Evolutionary conservation across 495 filamentous ascomycete species (phyloP).

Genomic region (Penicillium subrubescens): DNA sequence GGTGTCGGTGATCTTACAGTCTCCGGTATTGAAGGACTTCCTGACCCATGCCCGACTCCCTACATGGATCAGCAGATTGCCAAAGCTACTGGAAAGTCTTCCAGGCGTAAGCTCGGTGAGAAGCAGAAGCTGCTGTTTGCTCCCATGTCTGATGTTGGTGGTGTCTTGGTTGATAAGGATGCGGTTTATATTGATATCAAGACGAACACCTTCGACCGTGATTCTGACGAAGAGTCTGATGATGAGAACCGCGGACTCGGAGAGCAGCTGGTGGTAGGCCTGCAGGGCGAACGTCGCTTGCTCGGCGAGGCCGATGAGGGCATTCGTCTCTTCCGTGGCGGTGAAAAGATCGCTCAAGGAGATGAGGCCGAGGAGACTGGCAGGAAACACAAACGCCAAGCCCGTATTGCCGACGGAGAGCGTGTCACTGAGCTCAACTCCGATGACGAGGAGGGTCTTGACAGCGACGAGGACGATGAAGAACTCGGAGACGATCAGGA

Average conservation of each 20-base stretch:
- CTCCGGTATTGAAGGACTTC: slow-evolving; percentile 78
- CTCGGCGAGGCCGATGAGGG: slow-evolving; percentile 82
- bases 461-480: slow-evolving; percentile 37
- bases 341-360: slow-evolving; percentile 64
- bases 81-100: slow-evolving; percentile 77
- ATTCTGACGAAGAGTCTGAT: slow-evolving; percentile 52
- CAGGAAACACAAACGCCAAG: slow-evolving; percentile 68
- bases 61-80: slow-evolving; percentile 82
- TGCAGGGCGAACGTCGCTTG: slow-evolving; percentile 79
- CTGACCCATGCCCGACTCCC: slow-evolving; percentile 95
- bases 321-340: slow-evolving; percentile 79
- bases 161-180: slow-evolving; percentile 81
- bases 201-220: slow-evolving; percentile 74
- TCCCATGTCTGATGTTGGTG: slow-evolving; percentile 96
- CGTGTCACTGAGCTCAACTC: slow-evolving; percentile 40
- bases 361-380: slow-evolving; percentile 65
- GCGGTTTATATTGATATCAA: slow-evolving; percentile 80
- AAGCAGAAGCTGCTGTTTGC: slow-evolving; percentile 96
- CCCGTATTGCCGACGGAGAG: slow-evolving; percentile 60
- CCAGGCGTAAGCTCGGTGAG: slow-evolving; percentile 77
- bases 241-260: slow-evolving; percentile 78
- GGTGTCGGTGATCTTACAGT: slow-evolving; percentile 92
- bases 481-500: slow-evolving; percentile 26
- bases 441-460: slow-evolving; percentile 55
- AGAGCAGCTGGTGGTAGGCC: slow-evolving; percentile 86